Evolutionary conservation across 75 land plant genomes (phyloP).

Genomic region (Adiantum capillusveneris): DNA sequence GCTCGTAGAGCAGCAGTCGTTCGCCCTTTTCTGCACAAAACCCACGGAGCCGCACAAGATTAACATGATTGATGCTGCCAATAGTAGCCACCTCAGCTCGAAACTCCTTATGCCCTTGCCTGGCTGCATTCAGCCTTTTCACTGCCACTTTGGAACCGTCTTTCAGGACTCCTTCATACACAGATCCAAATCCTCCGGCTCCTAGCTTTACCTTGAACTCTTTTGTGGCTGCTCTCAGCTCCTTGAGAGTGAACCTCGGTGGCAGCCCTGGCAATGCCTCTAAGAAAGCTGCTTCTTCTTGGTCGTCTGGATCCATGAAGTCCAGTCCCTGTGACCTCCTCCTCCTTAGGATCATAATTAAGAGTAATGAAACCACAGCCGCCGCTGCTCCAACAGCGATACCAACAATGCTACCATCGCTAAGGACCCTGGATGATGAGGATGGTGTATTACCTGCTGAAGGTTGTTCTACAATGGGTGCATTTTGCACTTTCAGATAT

Average conservation of each 20-base stretch:
- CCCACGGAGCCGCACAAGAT: slow-evolving; percentile 34
- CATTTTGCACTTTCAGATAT: slow-evolving; percentile 10
- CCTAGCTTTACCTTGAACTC: slow-evolving; percentile 21
- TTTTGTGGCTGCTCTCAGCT: slow-evolving; percentile 17
- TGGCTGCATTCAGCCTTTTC: slow-evolving; percentile 10
- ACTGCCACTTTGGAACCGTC: slow-evolving; percentile 23
- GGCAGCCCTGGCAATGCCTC: slow-evolving; percentile 30
- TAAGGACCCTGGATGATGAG: neutral
- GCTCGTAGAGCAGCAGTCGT: slow-evolving; percentile 35
- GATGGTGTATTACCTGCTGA: neutral
- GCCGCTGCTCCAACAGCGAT: slow-evolving; percentile 4
- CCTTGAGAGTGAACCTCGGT: slow-evolving; percentile 17
- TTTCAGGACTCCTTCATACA: slow-evolving; percentile 10
- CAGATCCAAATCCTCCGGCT: slow-evolving; percentile 28
- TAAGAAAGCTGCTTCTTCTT: slow-evolving; percentile 2
- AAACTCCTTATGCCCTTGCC: slow-evolving; percentile 19
- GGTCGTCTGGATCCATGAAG: slow-evolving; percentile 7
- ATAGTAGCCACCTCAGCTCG: slow-evolving; percentile 35
- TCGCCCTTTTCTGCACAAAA: slow-evolving; percentile 24
- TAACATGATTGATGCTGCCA: slow-evolving; percentile 36
- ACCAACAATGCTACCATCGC: slow-evolving; percentile 1
- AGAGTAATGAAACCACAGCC: neutral
- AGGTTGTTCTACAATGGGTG: neutral
- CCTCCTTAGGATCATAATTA: neutral
- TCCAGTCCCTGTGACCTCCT: neutral